Percentiles rank a stretch among this genome's conserved stretches.
phyloP scores from a whole-genome alignment of 2,329 filamentous ascomycete species.

The Cladosporium oxysporum region DNA sequence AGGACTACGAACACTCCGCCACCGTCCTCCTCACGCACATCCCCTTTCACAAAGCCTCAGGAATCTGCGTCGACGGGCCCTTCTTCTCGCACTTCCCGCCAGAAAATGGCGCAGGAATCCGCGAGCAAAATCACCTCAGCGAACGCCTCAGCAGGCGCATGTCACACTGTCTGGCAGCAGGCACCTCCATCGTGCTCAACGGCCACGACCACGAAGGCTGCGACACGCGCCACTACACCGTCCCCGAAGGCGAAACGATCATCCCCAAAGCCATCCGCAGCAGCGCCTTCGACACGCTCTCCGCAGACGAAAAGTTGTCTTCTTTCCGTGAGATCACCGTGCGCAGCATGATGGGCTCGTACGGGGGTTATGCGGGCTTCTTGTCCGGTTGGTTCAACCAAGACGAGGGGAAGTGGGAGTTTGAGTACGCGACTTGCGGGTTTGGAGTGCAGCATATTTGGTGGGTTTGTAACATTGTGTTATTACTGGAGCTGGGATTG shows the following conservation, averaged over 20 bases:
- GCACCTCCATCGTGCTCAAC: slow-evolving; percentile 79
- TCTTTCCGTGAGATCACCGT: slow-evolving; percentile 83
- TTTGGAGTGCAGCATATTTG: slow-evolving; percentile 88
- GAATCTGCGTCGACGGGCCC: slow-evolving; percentile 80
- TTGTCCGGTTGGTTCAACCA: slow-evolving; percentile 88
- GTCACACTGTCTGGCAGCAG: slow-evolving; percentile 74
- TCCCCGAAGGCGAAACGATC: neutral
- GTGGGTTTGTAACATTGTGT: slow-evolving; percentile 84
- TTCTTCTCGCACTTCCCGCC: slow-evolving; percentile 75
- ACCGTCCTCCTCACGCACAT: slow-evolving; percentile 91
- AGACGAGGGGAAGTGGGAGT: slow-evolving; percentile 71
- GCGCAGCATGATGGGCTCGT: slow-evolving; percentile 97
- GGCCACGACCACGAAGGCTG: slow-evolving; percentile 96
- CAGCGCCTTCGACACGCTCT: neutral
- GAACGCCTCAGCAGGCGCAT: slow-evolving; percentile 59
- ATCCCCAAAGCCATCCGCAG: neutral
- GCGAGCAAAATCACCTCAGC: slow-evolving; percentile 89
- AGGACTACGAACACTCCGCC: slow-evolving; percentile 52
- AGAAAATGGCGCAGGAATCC: slow-evolving; percentile 68
- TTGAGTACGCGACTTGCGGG: slow-evolving; percentile 75
- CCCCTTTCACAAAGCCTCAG: slow-evolving; percentile 79
- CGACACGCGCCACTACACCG: slow-evolving; percentile 49
- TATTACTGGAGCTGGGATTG: slow-evolving; percentile 52
- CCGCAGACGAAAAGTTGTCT: neutral
- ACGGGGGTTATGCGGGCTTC: slow-evolving; percentile 86